Percentiles rank a stretch among this genome's conserved stretches.
phyloP scores from a whole-genome alignment of 805 yeast genomes.

The Ogataea polymorpha region DNA sequence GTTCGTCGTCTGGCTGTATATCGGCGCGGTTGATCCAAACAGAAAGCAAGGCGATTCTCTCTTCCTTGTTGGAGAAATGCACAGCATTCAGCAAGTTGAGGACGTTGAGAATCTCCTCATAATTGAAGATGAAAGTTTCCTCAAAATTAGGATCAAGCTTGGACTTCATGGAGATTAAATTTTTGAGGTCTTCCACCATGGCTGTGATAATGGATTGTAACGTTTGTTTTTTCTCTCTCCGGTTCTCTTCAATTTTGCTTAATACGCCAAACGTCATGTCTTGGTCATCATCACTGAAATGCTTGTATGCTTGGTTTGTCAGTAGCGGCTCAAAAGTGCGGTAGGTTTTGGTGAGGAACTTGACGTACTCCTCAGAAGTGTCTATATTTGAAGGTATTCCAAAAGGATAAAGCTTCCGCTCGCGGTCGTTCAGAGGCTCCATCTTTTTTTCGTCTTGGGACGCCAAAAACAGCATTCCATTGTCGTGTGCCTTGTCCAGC shows the following conservation, averaged over 20 bases:
- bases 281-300: slow-evolving; percentile 27
- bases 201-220: slow-evolving; percentile 28
- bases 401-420: slow-evolving; percentile 42
- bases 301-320: slow-evolving; percentile 39
- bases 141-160: slow-evolving; percentile 18
- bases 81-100: slow-evolving; percentile 57
- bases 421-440: slow-evolving; percentile 28
- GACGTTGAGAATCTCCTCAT: slow-evolving; percentile 45
- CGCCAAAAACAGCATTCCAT: slow-evolving; percentile 40
- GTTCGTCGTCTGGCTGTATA: slow-evolving; percentile 56
- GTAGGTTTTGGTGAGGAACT: slow-evolving; percentile 49
- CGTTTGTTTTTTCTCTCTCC: slow-evolving; percentile 36
- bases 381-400: slow-evolving; percentile 35
- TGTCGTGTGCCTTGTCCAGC: slow-evolving; percentile 42
- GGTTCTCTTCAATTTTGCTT: slow-evolving; percentile 33
- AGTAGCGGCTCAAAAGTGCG: slow-evolving; percentile 51
- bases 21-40: slow-evolving; percentile 72
- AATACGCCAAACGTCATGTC: slow-evolving; percentile 31
- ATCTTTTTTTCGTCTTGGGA: slow-evolving; percentile 14
- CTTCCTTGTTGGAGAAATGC: slow-evolving; percentile 41
- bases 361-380: slow-evolving; percentile 39
- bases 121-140: slow-evolving; percentile 26
- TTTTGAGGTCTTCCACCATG: slow-evolving; percentile 29
- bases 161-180: slow-evolving; percentile 30
- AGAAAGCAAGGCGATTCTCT: slow-evolving; percentile 42